Conservation (phyloP, 805 yeast species). For the Kodamaea sagamina region DNA sequence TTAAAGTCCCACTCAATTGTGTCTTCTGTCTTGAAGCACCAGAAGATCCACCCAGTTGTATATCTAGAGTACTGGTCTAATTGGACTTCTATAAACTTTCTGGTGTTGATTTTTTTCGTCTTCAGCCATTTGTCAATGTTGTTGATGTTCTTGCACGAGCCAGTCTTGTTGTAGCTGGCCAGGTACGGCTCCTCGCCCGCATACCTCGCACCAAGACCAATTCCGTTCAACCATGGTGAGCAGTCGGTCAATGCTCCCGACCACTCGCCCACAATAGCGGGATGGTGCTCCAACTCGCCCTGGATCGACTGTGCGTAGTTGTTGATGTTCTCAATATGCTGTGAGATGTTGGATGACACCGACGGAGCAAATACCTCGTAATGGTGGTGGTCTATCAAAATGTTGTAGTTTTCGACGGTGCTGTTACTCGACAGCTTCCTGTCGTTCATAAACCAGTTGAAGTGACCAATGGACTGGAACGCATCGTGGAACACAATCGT, state of each 20-base stretch:
- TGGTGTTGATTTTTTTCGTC: constrained; percentile 43
- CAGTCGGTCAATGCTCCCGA: constrained; percentile 63
- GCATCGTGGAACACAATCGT: constrained; percentile 67
- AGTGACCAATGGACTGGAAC: constrained; percentile 54
- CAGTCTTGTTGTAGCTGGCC: constrained; percentile 29
- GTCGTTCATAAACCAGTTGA: constrained; percentile 48
- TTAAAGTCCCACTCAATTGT: constrained; percentile 69
- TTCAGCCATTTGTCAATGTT: constrained; percentile 44
- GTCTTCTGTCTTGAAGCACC: constrained; percentile 70
- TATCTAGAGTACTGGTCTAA: constrained; percentile 49
- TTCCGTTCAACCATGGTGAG: constrained; percentile 69
- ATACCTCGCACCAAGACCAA: constrained; percentile 65
- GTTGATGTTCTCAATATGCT: constrained; percentile 32
- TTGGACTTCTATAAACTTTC: constrained; percentile 63
- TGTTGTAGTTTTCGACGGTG: constrained; percentile 27
- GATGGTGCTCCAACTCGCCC: constrained; percentile 40
- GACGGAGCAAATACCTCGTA: constrained; percentile 38
- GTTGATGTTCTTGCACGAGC: constrained; percentile 46
- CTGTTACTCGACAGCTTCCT: constrained; percentile 17
- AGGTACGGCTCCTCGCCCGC: constrained; percentile 46
- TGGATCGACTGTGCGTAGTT: constrained; percentile 34
- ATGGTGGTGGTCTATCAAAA: constrained; percentile 43
- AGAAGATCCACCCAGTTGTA: constrained; percentile 64
- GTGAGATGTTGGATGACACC: constrained; percentile 31
- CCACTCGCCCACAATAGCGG: constrained; percentile 47